Evolutionary conservation across 148 eudicot genomes (phyloP), one percentile per base, ranked within the genome.

Genomic region (Camellia japonica): DNA sequence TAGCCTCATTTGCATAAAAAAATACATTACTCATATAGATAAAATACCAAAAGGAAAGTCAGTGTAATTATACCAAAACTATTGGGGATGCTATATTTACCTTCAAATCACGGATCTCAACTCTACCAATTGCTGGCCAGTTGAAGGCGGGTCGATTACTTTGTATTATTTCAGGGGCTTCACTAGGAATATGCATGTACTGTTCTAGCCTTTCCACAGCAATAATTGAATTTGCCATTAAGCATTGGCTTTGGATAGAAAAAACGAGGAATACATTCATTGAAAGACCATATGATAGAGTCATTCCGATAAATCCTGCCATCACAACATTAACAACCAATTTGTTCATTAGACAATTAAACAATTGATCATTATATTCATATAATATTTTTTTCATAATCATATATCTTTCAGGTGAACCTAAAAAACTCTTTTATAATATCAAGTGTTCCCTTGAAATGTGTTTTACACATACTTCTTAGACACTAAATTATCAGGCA

Each of bases 301-400:
- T 92, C 97, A 92, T 91, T 77, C 97, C 98, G 47, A 94, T 85
- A 67, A 91, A 91, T 76, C 98, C 98, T 94, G 93, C 82, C 86
- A 79, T 47, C 47, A 56, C 20, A 55, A 73, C 10, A 14, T 73
- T 58, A 13, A 14, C 47, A 38, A 56, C 43, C 59, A 71, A 69
- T 44, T 15, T 18, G 51, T 19, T 30, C 68, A 14, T 68, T 90
- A 30, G 82, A 89, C 91, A 5, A 95, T 88, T 86, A 44, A 16
- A 47, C 49, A 51, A 47, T 44, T 47, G 19, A n/a, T 70, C 13
- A 18, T 18, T 70, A 14, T 43, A 46, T 47, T 70, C 47, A 4
- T 12, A 38, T 30, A 12, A 49, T 49, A 7, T 49, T 49, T 49
- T n/a, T 1, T 12, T 38, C 46, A 30, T 30, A 30, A 30, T 30